Conservation (phyloP, 805 yeast species). For the Starmera dryadoides region DNA sequence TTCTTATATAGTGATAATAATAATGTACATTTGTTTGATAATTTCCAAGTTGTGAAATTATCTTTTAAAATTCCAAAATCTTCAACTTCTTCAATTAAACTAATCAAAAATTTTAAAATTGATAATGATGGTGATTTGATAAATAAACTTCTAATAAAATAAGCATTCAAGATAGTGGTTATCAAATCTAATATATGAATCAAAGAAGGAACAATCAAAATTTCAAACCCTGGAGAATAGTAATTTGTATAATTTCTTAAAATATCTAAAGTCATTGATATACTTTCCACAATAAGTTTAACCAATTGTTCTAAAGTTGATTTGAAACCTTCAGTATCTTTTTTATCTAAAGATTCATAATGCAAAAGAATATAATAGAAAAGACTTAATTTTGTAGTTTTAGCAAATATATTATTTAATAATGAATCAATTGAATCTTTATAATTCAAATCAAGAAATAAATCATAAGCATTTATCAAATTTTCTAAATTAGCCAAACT, state of each 20-base stretch:
- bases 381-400: constrained; percentile 7
- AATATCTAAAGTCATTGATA: constrained; percentile 13
- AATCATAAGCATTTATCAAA: constrained; percentile 1
- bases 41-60: constrained; percentile 14
- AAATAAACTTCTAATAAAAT: constrained; percentile 7
- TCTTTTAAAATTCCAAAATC: constrained; percentile 8
- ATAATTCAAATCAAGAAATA: neutral
- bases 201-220: constrained; percentile 7
- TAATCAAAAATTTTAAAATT: constrained; percentile 9
- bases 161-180: constrained; percentile 2
- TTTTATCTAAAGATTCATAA: constrained; percentile 9
- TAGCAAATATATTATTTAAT: constrained; percentile 7
- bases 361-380: constrained; percentile 9
- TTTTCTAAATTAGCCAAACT: constrained; percentile 5
- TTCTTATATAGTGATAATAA: constrained; percentile 10
- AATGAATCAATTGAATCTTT: constrained; percentile 8
- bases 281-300: constrained; percentile 2
- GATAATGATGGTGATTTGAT: constrained; percentile 2
- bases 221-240: constrained; percentile 15
- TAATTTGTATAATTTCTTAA: constrained; percentile 12
- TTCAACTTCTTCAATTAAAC: constrained; percentile 14
- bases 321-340: constrained; percentile 5
- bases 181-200: constrained; percentile 10
- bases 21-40: constrained; percentile 6
- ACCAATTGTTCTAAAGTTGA: constrained; percentile 1